Evolutionary conservation across 2,329 filamentous ascomycete species (phyloP).

Genomic region (Ascochyta fabae): DNA sequence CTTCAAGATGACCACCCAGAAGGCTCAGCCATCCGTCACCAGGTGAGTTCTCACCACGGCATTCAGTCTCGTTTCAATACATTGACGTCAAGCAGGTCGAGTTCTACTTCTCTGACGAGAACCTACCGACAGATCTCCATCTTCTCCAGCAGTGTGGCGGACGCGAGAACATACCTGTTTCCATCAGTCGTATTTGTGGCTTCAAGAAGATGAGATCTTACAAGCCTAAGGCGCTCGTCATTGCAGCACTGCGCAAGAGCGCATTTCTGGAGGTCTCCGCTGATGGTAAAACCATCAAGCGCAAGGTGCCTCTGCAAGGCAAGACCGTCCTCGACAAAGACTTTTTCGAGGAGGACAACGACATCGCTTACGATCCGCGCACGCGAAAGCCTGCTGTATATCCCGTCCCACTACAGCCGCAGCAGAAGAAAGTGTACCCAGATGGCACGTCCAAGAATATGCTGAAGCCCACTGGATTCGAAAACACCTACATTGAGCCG

Average conservation of each 20-base stretch:
- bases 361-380: slow-evolving; percentile 43
- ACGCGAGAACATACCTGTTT: slow-evolving; percentile 52
- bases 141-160: slow-evolving; percentile 51
- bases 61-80: neutral
- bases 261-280: slow-evolving; percentile 50
- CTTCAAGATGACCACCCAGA: slow-evolving; percentile 33
- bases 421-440: slow-evolving; percentile 38
- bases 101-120: slow-evolving; percentile 59
- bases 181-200: slow-evolving; percentile 51
- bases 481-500: slow-evolving; percentile 79
- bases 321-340: slow-evolving; percentile 38
- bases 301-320: slow-evolving; percentile 49
- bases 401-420: slow-evolving; percentile 33
- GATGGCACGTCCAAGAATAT: slow-evolving; percentile 52
- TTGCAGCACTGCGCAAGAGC: slow-evolving; percentile 52
- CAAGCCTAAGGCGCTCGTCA: slow-evolving; percentile 50
- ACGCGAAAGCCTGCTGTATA: slow-evolving; percentile 28
- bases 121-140: slow-evolving; percentile 52
- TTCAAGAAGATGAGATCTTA: slow-evolving; percentile 56
- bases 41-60: slow-evolving; percentile 23
- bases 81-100: slow-evolving; percentile 50
- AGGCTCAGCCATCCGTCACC: slow-evolving; percentile 36
- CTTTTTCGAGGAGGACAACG: slow-evolving; percentile 29
- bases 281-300: slow-evolving; percentile 52
- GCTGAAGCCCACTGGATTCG: slow-evolving; percentile 55